Percentiles rank a stretch among this genome's conserved stretches.
Conservation (phyloP, 345 rosid genomes). For the Eutrema yunnanense region DNA sequence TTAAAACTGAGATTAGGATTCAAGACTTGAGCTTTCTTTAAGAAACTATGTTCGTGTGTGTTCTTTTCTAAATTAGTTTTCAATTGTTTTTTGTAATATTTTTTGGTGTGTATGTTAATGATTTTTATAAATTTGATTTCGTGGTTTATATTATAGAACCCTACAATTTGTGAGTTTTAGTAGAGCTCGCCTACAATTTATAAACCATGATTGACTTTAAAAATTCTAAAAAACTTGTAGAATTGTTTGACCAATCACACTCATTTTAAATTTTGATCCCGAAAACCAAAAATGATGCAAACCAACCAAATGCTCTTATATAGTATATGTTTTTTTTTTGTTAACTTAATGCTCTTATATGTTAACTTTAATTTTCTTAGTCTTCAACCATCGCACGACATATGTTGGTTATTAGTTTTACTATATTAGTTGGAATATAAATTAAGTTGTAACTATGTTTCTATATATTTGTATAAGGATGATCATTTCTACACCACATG, state of each 20-base stretch:
- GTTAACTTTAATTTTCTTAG: neutral
- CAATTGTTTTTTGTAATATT: neutral
- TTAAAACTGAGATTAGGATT: slow-evolving; percentile 28
- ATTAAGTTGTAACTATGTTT: neutral
- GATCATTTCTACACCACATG: slow-evolving; percentile 6
- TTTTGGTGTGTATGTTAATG: neutral
- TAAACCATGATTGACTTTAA: neutral
- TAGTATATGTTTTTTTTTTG: too few species aligned
- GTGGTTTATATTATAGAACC: neutral
- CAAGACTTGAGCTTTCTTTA: slow-evolving; percentile 32
- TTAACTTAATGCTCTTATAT: too few species aligned
- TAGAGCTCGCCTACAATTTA: neutral
- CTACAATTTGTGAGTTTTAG: neutral
- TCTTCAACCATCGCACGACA: neutral
- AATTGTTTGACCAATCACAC: neutral
- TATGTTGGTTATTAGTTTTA: neutral
- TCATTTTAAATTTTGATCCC: neutral
- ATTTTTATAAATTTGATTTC: neutral
- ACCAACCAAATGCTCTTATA: neutral
- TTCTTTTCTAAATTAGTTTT: neutral
- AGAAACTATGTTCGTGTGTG: neutral
- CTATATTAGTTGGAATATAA: neutral
- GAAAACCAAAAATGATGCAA: neutral
- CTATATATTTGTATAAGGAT: neutral
- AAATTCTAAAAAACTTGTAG: neutral